Conservation (phyloP, 208 protist species). For the Plasmodiophora brassicae region DNA sequence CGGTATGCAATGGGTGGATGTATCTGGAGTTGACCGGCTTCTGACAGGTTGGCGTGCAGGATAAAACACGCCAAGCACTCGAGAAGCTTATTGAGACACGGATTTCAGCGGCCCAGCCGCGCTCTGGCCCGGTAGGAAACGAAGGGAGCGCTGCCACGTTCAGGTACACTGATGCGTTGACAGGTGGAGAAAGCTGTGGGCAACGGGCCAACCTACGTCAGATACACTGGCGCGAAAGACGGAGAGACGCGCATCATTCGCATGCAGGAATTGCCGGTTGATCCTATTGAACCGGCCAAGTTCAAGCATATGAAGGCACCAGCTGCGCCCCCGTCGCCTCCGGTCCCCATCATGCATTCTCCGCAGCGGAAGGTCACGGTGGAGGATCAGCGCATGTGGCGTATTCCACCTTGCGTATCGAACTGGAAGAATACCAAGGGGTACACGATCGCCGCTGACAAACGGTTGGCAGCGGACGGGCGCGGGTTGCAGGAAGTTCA, state of each 20-base stretch:
- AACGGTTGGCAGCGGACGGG: slow-evolving; percentile 79
- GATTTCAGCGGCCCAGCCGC: neutral
- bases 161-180: neutral
- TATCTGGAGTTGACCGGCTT: neutral
- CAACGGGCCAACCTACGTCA: neutral
- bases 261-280: neutral
- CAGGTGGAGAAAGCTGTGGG: neutral
- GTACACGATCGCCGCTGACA: slow-evolving; percentile 83
- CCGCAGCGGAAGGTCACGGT: slow-evolving; percentile 57
- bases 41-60: neutral
- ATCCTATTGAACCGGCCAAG: slow-evolving; percentile 69
- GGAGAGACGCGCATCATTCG: neutral
- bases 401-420: slow-evolving; percentile 83
- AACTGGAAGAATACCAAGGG: slow-evolving; percentile 90
- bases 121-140: neutral
- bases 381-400: slow-evolving; percentile 69
- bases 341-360: slow-evolving; percentile 64
- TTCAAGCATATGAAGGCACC: slow-evolving; percentile 73
- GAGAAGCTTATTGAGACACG: neutral
- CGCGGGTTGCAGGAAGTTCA: slow-evolving; percentile 65
- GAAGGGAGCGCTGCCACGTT: neutral
- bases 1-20: neutral
- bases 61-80: neutral
- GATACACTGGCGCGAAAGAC: neutral
- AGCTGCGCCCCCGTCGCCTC: slow-evolving; percentile 45